Evolutionary conservation across 164 flowering plant species (phyloP).

Genomic region (Piper betle): DNA sequence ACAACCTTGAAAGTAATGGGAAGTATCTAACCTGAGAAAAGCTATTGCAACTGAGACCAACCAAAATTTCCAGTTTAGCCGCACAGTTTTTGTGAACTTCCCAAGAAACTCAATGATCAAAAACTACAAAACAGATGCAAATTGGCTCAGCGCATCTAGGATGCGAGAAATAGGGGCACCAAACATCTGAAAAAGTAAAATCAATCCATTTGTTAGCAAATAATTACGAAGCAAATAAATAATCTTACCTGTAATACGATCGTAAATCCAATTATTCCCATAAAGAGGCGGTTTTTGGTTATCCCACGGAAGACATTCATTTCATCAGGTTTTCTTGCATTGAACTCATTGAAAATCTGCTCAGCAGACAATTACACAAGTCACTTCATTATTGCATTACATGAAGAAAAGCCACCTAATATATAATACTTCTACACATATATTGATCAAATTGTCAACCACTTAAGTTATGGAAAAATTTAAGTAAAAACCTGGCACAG

Average conservation of each 20-base stretch:
- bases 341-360: constrained; percentile 85
- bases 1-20: neutral
- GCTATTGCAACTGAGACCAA: constrained; percentile 50
- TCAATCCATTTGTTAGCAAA: no score
- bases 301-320: constrained; percentile 62
- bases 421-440: no score
- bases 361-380: neutral
- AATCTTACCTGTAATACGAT: constrained; percentile 61
- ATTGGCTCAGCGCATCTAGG: neutral
- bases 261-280: constrained; percentile 56
- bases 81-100: constrained; percentile 54
- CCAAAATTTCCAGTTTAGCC: constrained; percentile 66
- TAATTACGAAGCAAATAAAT: no score
- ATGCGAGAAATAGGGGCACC: neutral
- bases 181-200: no score
- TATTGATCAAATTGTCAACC: no score
- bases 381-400: neutral
- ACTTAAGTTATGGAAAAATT: no score
- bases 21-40: constrained; percentile 41
- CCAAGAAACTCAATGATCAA: constrained; percentile 69
- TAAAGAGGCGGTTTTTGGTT: constrained; percentile 56
- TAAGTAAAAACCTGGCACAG: constrained; percentile 54
- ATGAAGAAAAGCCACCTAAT: neutral
- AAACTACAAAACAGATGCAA: constrained; percentile 20
- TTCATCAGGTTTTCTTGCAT: constrained; percentile 93